Percentiles rank a stretch among this genome's conserved stretches.
phyloP scores from a whole-genome alignment of 352 stramenopile genomes.

The Phytophthora ramorum region DNA sequence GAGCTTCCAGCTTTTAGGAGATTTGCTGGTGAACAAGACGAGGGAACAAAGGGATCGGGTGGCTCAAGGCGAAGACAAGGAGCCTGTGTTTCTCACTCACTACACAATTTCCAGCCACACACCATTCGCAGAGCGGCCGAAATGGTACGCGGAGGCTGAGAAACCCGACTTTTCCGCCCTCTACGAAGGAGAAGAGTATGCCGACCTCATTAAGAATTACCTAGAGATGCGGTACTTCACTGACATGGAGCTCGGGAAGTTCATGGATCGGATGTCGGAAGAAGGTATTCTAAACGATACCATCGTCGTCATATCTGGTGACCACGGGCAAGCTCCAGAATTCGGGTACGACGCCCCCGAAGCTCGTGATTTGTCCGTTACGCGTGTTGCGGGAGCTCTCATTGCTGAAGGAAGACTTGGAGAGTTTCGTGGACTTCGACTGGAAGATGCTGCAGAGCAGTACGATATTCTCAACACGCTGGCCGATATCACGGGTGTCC shows the following conservation, averaged over 20 bases:
- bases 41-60: slow-evolving; percentile 37
- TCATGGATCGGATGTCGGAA: slow-evolving; percentile 56
- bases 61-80: slow-evolving; percentile 32
- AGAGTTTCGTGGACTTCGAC: slow-evolving; percentile 27
- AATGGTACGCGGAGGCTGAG: slow-evolving; percentile 42
- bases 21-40: slow-evolving; percentile 57
- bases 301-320: slow-evolving; percentile 57
- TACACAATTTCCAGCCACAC: slow-evolving; percentile 71
- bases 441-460: slow-evolving; percentile 44
- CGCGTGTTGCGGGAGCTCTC: slow-evolving; percentile 39
- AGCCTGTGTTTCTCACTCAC: slow-evolving; percentile 57
- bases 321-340: slow-evolving; percentile 59
- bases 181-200: slow-evolving; percentile 35
- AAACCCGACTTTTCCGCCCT: slow-evolving; percentile 51
- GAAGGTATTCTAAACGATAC: slow-evolving; percentile 56
- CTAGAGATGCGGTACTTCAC: slow-evolving; percentile 60
- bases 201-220: slow-evolving; percentile 40
- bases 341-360: slow-evolving; percentile 38
- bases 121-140: slow-evolving; percentile 40
- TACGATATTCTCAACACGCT: slow-evolving; percentile 57
- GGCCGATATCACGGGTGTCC: slow-evolving; percentile 48
- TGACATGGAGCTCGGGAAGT: slow-evolving; percentile 53
- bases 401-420: slow-evolving; percentile 46
- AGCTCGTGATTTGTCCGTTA: slow-evolving; percentile 37
- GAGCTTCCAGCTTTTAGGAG: slow-evolving; percentile 49